Base-by-base conservation (phyloP, 2,329 filamentous ascomycete genomes). In the Emergomyces orientalis region DNA sequence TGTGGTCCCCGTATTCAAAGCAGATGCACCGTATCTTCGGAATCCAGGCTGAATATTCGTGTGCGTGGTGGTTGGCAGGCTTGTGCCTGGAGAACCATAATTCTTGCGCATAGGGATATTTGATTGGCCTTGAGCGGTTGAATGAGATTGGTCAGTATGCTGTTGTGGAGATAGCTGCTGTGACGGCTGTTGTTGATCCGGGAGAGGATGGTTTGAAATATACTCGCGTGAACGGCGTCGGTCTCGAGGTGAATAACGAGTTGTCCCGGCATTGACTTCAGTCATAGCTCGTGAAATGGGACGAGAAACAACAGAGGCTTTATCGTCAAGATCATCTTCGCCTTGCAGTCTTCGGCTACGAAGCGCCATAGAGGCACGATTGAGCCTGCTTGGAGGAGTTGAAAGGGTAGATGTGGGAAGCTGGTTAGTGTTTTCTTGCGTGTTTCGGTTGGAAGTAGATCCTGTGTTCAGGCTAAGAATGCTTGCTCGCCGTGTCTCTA, bases 221-320 rank as follows among this genome's bases (percentile, higher is more conserved):
- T 71, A 71, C 54, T 69, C 70, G 56, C 71, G 71, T 34, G 70
- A 63, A 47, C 75, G 73, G 61, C 77, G 75, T 45, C 25, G 39
- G 27, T 59, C 56, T 51, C 72, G 71, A 1, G 73, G 69, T 8
- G 72, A 68, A 7, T 69, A 68, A 13, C 70, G 70, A 62, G 71
- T 70, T n/a, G 67, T 68, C 37, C 34, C 57, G 22, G 71, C 69
- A 41, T 68, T 72, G 27, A 70, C 69, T 37, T 80, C 78, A 0
- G 78, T 78, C 71, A 75, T 74, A 34, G 77, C 76, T 62, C 78
- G 71, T 22, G 77, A 76, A 39, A 77, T 64, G 4, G 78, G 75
- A 34, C 77, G 76, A 47, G 63, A 69, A 37, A 69, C 69, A 3
- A 72, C 69, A 39, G 67, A 73, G 55, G 65, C 67, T 49, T 69